Evolutionary conservation across 768 basidiomycete genomes (phyloP), one percentile per base, ranked within the genome.

Genomic region (Termitomyces sp.): DNA sequence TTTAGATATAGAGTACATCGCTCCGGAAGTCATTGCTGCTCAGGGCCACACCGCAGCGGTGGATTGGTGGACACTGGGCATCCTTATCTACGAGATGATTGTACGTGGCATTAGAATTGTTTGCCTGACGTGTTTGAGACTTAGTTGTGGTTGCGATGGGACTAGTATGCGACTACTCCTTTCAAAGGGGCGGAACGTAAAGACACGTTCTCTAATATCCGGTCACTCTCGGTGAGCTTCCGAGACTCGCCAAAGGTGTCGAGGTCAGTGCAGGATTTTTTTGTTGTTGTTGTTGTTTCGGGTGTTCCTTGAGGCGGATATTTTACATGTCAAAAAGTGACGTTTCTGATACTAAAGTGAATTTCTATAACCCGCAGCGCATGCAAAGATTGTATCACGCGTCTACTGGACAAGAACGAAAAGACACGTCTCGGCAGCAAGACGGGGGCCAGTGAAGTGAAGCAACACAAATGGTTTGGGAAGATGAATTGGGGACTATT

Each of bases 11-110:
- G 96, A 98, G 77, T 99, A 99, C 80, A 98, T 99, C 70, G 95
- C 96, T 44, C 96, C 96, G 62, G 97, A 99, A 78, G 97, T 99
- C 59, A 97, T 99, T 70, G 91, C 91, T 66, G 93, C 93, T 49
- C 85, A 91, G 71, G 96, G 97, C 18, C 97, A 99, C 74, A 97
- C 95, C 39, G 94, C 94, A 61, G 95, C 96, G 15, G 97, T 99
- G 54, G 97, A 99, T 76, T 99, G 96, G 96, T 95, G 93, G 97
- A 98, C 97, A 34, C 78, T 98, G 52, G 97, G 97, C 41, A 98
- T 98, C 68, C 84, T 99, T 68, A 93, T 98, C 67, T 97, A 95
- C 78, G 97, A 99, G 78, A 97, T 97, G 93, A 94, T 95, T 74
- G 92, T 94, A 81, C 82, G 92, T 85, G 61, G 74, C 56, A 45